These are phyloP conservation scores for Dalbergia cultrata DNA, from an alignment of 306 rosid genomes.

Conservation along the genomic window DNA sequence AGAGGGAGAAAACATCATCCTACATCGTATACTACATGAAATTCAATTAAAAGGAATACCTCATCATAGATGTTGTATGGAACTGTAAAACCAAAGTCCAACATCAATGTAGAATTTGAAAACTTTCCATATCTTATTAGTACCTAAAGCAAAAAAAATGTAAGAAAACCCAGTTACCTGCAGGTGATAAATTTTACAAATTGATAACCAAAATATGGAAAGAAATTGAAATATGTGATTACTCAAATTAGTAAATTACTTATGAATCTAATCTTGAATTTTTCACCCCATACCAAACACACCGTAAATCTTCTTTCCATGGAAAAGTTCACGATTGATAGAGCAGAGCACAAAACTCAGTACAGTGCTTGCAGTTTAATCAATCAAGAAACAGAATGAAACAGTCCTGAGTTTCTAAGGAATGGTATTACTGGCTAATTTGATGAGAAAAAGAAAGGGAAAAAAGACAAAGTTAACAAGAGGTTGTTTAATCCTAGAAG, in stretches of 20 bases:
- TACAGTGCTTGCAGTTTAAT: conserved; percentile 18
- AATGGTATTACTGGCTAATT: conserved; percentile 2
- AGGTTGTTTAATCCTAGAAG: conserved; percentile 13
- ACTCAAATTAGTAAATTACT: conserved; percentile 6
- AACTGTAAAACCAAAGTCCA: conserved; percentile 89
- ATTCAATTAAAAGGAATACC: conserved; percentile 59
- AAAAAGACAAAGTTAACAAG: conserved; percentile 31
- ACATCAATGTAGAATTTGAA: conserved; percentile 77
- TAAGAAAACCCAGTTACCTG: conserved; percentile 6
- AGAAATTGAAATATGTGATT: conserved; percentile 27
- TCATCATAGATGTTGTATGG: conserved; percentile 74
- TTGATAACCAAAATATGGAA: background rate
- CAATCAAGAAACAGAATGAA: conserved; percentile 27
- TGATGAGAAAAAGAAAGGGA: conserved; percentile 18
- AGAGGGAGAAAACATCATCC: conserved; percentile 15
- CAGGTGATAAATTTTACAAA: conserved; percentile 37
- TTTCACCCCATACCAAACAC: background rate
- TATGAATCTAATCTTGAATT: too few species aligned
- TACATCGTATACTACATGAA: conserved; percentile 7
- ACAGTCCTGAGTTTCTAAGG: background rate
- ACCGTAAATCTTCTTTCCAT: background rate
- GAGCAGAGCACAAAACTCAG: conserved; percentile 18
- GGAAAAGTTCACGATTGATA: background rate
- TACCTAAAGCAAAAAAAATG: conserved; percentile 58
- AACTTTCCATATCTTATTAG: conserved; percentile 83